Conservation (phyloP, 2,329 filamentous ascomycete genomes). For the Clathrospora elynae region DNA sequence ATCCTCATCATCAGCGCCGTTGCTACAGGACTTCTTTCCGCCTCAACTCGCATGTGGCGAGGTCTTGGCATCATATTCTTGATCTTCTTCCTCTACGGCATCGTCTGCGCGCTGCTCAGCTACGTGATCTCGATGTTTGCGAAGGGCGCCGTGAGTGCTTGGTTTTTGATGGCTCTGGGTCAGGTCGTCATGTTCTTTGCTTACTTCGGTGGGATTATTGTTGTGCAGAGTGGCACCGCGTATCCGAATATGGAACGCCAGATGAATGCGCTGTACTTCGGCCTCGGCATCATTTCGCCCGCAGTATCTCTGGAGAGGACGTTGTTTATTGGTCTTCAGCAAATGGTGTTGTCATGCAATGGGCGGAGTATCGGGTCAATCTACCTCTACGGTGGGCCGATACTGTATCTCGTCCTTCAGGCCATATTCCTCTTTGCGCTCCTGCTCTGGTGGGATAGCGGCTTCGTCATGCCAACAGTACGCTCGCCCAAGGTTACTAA, state of each 20-base stretch:
- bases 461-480: slow-evolving; percentile 55
- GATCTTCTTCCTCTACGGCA: slow-evolving; percentile 76
- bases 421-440: slow-evolving; percentile 69
- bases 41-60: slow-evolving; percentile 66
- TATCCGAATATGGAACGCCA: slow-evolving; percentile 25
- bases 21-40: slow-evolving; percentile 67
- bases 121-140: slow-evolving; percentile 83
- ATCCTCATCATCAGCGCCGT: slow-evolving; percentile 70
- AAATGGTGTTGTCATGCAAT: slow-evolving; percentile 79
- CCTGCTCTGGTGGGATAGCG: slow-evolving; percentile 58
- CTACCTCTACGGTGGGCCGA: slow-evolving; percentile 77
- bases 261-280: slow-evolving; percentile 31
- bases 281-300: slow-evolving; percentile 30
- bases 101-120: slow-evolving; percentile 73
- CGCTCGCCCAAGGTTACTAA: slow-evolving; percentile 47
- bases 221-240: slow-evolving; percentile 22
- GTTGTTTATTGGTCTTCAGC: slow-evolving; percentile 28
- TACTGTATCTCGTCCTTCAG: slow-evolving; percentile 79
- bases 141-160: slow-evolving; percentile 72
- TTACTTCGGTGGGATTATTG: slow-evolving; percentile 46
- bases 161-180: slow-evolving; percentile 69
- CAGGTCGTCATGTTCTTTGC: slow-evolving; percentile 63
- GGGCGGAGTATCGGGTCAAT: slow-evolving; percentile 63
- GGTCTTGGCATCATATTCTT: slow-evolving; percentile 78
- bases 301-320: slow-evolving; percentile 25